Evolutionary conservation across 2,329 filamentous ascomycete genomes (phyloP), one percentile per base, ranked within the genome.

Genomic region (Diaporthe aspalathi): DNA sequence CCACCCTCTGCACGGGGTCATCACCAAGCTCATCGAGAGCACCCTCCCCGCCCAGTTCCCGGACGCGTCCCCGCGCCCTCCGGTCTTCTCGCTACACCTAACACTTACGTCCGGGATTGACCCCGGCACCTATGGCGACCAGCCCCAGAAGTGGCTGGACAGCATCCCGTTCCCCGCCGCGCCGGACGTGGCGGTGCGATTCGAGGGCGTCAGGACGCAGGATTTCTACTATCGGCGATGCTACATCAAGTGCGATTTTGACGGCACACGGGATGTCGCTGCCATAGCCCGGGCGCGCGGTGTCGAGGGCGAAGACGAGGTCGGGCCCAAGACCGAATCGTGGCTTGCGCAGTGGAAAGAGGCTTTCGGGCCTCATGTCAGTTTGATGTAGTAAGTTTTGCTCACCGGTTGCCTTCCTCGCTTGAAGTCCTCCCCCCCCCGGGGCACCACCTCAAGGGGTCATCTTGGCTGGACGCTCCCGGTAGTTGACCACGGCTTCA

Each of bases 371-470:
- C 78, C 79, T 32, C 79, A 80, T 73, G 74, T 80, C 32, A 80
- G 79, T 67, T 68, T 80, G 74, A 75, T 80, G 49, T 80, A 80
- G 79, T 80, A 68, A 76, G 79, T 79, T 35, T 29, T 27, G 12
- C 7, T 27, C 32, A 14, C 50, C 56, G 53, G 5, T 57, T 16
- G 35, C 32, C 20, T 14, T 63, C 14, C 22, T 32, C 22, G 52
- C 35, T 12, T 12, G 5, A 5, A 9, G 5, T 9, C 35, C 35
- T 38, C 35, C 35, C 6, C 6, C 9, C 35, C 35, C 35, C 35
- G 5, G 32, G 32, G 32, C 8, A 5, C 32, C 32, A 8, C 5
- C 32, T 5, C 32, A 38, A 38, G 35, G 35, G 6, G 2, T 38
- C 12, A 38, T 38, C 35, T 38, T 29, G 1, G 2, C 3, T 17